These are phyloP conservation scores for Adiantum capillusveneris DNA, from an alignment of 75 land plant genomes.

Conservation along the genomic window DNA sequence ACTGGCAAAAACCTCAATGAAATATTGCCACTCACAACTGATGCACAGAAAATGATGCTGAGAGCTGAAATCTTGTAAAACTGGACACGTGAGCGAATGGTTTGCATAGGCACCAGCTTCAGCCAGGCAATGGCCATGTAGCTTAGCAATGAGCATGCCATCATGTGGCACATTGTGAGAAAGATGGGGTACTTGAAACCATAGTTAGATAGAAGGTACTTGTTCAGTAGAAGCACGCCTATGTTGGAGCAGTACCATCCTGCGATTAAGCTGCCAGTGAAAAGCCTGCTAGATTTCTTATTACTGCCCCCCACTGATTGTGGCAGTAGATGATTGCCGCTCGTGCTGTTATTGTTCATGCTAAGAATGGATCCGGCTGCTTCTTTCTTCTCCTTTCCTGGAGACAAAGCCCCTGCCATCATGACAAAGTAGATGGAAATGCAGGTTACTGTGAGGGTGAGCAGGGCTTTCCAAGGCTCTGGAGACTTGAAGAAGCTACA, in stretches of 20 bases:
- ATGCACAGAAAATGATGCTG: conserved; percentile 68
- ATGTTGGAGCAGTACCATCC: conserved; percentile 85
- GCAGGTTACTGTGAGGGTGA: not conserved
- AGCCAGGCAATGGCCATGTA: conserved; percentile 59
- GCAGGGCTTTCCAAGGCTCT: too few species aligned
- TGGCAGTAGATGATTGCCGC: too few species aligned
- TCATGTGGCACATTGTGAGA: conserved; percentile 92
- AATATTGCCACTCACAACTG: conserved; percentile 85
- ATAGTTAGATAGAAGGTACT: conserved; percentile 72
- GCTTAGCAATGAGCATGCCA: conserved; percentile 67
- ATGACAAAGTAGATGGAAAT: too few species aligned
- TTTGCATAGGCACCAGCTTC: conserved; percentile 67
- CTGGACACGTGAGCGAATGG: conserved; percentile 53
- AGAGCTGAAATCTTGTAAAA: conserved; percentile 67
- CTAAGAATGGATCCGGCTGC: too few species aligned
- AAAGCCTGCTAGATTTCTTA: conserved; percentile 19
- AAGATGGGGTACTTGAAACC: conserved; percentile 83
- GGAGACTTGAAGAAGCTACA: too few species aligned
- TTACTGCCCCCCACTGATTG: too few species aligned
- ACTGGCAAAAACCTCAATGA: conserved; percentile 69
- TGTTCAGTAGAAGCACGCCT: conserved; percentile 76
- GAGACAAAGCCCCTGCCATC: too few species aligned
- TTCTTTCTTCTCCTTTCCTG: too few species aligned
- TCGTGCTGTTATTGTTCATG: too few species aligned
- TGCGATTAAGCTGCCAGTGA: conserved; percentile 52